phyloP scores from a whole-genome alignment of 2,329 filamentous ascomycete genomes.

The Sporothrix globosa region DNA sequence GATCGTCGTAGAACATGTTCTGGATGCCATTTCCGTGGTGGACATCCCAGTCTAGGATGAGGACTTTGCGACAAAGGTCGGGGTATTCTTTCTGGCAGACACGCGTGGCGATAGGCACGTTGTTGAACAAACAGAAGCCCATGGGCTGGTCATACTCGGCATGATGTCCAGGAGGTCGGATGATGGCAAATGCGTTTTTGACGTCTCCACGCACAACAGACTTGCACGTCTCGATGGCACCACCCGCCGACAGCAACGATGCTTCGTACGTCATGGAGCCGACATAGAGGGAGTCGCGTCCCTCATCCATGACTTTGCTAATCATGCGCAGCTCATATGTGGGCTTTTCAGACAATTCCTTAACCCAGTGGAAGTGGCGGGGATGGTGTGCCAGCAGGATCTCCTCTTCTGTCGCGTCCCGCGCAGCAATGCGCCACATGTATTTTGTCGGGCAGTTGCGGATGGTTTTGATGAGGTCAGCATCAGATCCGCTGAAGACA shows the following conservation, averaged over 20 bases:
- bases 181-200: constrained; percentile 94
- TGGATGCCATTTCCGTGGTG: constrained; percentile 90
- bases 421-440: constrained; percentile 77
- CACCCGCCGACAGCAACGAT: constrained; percentile 81
- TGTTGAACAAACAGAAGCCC: constrained; percentile 98
- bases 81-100: constrained; percentile 83
- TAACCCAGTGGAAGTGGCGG: constrained; percentile 80
- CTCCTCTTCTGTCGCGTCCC: constrained; percentile 77
- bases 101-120: constrained; percentile 88
- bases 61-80: constrained; percentile 78
- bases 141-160: constrained; percentile 84
- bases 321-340: constrained; percentile 69
- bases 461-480: constrained; percentile 57
- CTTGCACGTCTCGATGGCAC: constrained; percentile 93
- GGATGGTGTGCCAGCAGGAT: constrained; percentile 77
- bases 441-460: constrained; percentile 60
- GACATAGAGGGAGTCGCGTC: constrained; percentile 78
- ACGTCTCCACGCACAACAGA: constrained; percentile 81
- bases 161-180: constrained; percentile 92
- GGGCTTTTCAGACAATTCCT: constrained; percentile 56
- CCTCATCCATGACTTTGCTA: constrained; percentile 63
- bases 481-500: constrained; percentile 64
- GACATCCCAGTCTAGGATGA: constrained; percentile 91
- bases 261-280: constrained; percentile 80
- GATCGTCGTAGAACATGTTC: constrained; percentile 92